phyloP scores from a whole-genome alignment of 192 early-diverging fungal genomes.

The Linnemannia zychae region DNA sequence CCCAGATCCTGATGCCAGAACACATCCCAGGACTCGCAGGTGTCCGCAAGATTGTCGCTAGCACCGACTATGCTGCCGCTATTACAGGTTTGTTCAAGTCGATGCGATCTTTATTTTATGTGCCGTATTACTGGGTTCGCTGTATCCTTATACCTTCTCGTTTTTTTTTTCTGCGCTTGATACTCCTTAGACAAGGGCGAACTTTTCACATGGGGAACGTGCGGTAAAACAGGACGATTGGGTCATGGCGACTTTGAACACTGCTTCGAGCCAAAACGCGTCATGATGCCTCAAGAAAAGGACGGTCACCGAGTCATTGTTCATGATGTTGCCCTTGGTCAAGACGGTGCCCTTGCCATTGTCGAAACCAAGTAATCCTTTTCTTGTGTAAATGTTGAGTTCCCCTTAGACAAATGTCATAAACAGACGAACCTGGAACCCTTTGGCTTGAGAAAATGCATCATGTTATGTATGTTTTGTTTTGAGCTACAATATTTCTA shows the following conservation, averaged over 20 bases:
- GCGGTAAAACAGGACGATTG: constrained; percentile 43
- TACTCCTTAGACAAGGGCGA: constrained; percentile 37
- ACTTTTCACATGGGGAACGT: constrained; percentile 51
- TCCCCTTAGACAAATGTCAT: no score
- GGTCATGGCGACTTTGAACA: constrained; percentile 47
- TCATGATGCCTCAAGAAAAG: constrained; percentile 38
- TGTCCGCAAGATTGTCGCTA: constrained; percentile 66
- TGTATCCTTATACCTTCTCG: not conserved
- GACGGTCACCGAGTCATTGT: constrained; percentile 23
- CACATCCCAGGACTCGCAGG: constrained; percentile 52
- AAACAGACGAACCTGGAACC: no score
- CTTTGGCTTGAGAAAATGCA: no score
- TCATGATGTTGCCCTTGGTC: constrained; percentile 42
- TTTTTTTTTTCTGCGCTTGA: not conserved
- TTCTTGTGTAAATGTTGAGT: no score
- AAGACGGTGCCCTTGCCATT: constrained; percentile 41
- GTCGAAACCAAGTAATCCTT: constrained; percentile 17
- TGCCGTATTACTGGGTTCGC: not conserved
- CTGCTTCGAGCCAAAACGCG: constrained; percentile 34
- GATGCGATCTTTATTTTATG: no score
- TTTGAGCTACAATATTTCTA: no score
- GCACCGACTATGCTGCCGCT: constrained; percentile 73
- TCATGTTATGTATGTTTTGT: no score
- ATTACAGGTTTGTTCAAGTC: constrained; percentile 58
- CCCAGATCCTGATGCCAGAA: constrained; percentile 62